These are phyloP conservation scores for Cryphonectria radicalis DNA, from an alignment of 2,329 filamentous ascomycete species.

Conservation along the genomic window DNA sequence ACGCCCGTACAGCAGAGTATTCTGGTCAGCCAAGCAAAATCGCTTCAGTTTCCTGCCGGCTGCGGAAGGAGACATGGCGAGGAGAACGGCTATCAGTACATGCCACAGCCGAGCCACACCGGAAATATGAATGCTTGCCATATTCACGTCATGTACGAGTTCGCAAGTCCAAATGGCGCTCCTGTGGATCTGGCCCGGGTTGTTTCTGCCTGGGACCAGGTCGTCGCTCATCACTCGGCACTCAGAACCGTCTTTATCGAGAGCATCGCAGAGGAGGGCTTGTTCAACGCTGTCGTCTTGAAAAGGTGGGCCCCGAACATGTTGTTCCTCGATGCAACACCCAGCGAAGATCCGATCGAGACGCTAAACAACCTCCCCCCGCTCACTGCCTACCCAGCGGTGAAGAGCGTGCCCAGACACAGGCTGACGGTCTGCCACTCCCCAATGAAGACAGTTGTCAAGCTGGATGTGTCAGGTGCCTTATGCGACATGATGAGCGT, in stretches of 20 bases:
- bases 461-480: conserved; percentile 55
- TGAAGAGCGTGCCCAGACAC: conserved; percentile 49
- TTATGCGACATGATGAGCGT: conserved; percentile 55
- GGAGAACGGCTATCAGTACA: conserved; percentile 13
- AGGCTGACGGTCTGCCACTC: conserved; percentile 55
- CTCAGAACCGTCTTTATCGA: conserved; percentile 58
- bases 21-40: conserved; percentile 49
- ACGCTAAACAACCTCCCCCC: conserved; percentile 49
- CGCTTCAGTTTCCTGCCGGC: conserved; percentile 21
- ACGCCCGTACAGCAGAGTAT: conserved; percentile 55
- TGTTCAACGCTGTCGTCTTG: conserved; percentile 56
- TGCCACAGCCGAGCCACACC: conserved; percentile 15
- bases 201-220: conserved; percentile 55
- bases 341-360: conserved; percentile 44
- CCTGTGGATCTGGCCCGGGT: conserved; percentile 49
- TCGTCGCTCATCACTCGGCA: conserved; percentile 50
- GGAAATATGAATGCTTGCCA: conserved; percentile 46
- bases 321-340: conserved; percentile 55
- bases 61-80: conserved; percentile 8
- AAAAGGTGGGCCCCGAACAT: conserved; percentile 53
- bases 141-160: conserved; percentile 52
- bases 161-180: conserved; percentile 44
- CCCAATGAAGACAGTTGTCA: conserved; percentile 48
- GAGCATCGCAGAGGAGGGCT: conserved; percentile 51
- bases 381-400: conserved; percentile 41